A percentile compares a stretch with the other conserved stretches of the same genome.
phyloP scores from a whole-genome alignment of 1,139 yeast genomes.

The Magnusiomyces magnusii region DNA sequence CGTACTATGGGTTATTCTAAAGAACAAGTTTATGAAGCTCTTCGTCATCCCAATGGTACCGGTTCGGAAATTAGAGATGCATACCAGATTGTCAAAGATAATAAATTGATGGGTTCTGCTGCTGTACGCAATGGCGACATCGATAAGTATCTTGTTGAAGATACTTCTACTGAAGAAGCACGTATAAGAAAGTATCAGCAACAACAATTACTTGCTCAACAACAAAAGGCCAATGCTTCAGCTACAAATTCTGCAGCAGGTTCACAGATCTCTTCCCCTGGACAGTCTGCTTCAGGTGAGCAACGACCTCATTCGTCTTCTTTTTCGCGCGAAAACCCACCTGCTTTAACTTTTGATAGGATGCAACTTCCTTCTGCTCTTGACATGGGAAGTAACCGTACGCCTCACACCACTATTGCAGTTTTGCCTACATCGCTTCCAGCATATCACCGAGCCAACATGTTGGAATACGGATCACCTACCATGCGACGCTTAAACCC shows the following conservation, averaged over 20 bases:
- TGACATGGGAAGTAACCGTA: conserved; percentile 30
- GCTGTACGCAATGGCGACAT: conserved; percentile 27
- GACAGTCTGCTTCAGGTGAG: not conserved
- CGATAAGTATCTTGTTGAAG: conserved; percentile 30
- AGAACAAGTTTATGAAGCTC: conserved; percentile 76
- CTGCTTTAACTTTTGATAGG: conserved; percentile 32
- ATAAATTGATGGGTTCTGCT: conserved; percentile 43
- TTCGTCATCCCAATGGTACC: conserved; percentile 42
- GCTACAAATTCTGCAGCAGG: conserved; percentile 1
- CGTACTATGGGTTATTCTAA: conserved; percentile 90
- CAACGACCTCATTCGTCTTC: conserved; percentile 15
- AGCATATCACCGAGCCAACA: conserved; percentile 86
- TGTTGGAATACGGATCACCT: conserved; percentile 44
- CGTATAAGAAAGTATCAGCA: conserved; percentile 5
- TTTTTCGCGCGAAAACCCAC: conserved; percentile 26
- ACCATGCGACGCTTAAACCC: conserved; percentile 54
- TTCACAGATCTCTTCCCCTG: conserved; percentile 12
- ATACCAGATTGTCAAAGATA: conserved; percentile 79
- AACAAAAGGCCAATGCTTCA: conserved; percentile 3
- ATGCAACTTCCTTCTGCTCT: conserved; percentile 29
- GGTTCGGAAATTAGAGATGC: conserved; percentile 85
- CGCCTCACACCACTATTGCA: conserved; percentile 59
- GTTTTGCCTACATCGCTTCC: conserved; percentile 91
- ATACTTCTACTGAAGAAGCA: conserved; percentile 17
- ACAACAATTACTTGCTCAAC: conserved; percentile 6